phyloP scores from a whole-genome alignment of 768 basidiomycete species.

The Piloderma croceum region DNA sequence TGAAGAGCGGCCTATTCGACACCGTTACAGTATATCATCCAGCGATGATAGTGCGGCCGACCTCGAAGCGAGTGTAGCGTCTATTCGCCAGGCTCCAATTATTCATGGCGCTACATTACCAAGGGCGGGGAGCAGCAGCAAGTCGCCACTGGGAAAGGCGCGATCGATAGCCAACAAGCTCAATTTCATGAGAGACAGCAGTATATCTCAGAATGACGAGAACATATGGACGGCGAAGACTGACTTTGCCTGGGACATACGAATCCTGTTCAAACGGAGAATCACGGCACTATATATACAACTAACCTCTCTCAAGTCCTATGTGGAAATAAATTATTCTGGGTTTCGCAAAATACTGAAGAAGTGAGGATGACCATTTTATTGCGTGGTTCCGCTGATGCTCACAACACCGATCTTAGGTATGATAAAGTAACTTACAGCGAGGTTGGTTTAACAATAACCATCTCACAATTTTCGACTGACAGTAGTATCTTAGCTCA shows the following conservation, averaged over 20 bases:
- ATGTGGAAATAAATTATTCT: slow-evolving; percentile 86
- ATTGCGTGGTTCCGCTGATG: neutral
- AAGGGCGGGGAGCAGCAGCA: slow-evolving; percentile 18
- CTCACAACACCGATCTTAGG: slow-evolving; percentile 33
- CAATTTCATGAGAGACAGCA: slow-evolving; percentile 46
- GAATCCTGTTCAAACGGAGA: slow-evolving; percentile 82
- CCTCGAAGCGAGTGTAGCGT: slow-evolving; percentile 35
- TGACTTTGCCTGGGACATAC: slow-evolving; percentile 80
- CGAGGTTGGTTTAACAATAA: slow-evolving; percentile 33
- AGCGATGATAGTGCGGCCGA: slow-evolving; percentile 38
- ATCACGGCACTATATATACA: slow-evolving; percentile 80
- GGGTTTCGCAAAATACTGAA: slow-evolving; percentile 95
- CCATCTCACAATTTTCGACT: neutral
- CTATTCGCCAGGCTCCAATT: slow-evolving; percentile 24
- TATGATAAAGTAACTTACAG: slow-evolving; percentile 92
- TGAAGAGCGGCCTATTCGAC: slow-evolving; percentile 17
- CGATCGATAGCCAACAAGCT: slow-evolving; percentile 42
- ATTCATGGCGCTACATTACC: slow-evolving; percentile 11
- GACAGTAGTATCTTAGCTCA: slow-evolving; percentile 41
- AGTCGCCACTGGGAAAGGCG: slow-evolving; percentile 30
- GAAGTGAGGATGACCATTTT: slow-evolving; percentile 51
- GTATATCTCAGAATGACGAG: slow-evolving; percentile 36
- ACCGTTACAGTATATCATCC: slow-evolving; percentile 47
- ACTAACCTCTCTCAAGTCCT: slow-evolving; percentile 72
- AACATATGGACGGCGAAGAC: slow-evolving; percentile 74